Percentiles rank a stretch among this genome's conserved stretches.
Evolutionary conservation across 768 basidiomycete species (phyloP).

Genomic region (Suillus occidentalis): DNA sequence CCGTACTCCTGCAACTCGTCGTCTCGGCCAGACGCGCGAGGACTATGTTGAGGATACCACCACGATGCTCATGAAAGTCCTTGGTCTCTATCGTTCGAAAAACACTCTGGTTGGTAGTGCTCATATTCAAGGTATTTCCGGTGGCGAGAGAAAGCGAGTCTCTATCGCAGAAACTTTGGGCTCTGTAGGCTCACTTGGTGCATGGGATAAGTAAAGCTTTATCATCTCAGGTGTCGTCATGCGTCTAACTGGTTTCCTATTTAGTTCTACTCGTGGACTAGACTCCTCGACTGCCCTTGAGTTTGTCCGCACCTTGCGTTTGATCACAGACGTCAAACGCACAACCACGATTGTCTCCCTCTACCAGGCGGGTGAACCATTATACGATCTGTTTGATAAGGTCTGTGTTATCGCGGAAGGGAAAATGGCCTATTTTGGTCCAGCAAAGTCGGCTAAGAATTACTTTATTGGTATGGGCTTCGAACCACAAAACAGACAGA

Average conservation of each 20-base stretch:
- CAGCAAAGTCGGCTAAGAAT: conserved; percentile 47
- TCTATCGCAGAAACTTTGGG: conserved; percentile 76
- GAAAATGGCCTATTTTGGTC: conserved; percentile 62
- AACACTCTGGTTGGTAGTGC: conserved; percentile 82
- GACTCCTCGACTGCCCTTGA: conserved; percentile 74
- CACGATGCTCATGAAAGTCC: conserved; percentile 63
- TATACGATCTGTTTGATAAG: conserved; percentile 70
- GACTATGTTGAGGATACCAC: conserved; percentile 18
- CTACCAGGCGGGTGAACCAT: conserved; percentile 78
- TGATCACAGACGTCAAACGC: conserved; percentile 56
- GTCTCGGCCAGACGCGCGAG: conserved; percentile 40
- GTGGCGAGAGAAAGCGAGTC: conserved; percentile 82
- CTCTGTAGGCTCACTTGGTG: conserved; percentile 30
- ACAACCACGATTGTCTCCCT: conserved; percentile 73
- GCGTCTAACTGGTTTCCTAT: conserved; percentile 40
- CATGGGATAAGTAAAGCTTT: background rate
- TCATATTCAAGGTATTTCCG: conserved; percentile 72
- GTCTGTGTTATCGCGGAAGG: conserved; percentile 65
- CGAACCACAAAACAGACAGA: conserved; percentile 55
- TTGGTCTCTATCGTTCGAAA: conserved; percentile 72
- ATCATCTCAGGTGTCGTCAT: background rate
- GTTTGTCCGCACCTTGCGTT: conserved; percentile 69
- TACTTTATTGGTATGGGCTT: conserved; percentile 66
- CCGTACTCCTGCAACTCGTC: conserved; percentile 60
- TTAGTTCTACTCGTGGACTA: conserved; percentile 67